These are phyloP conservation scores for Scytalidium lignicola DNA, from an alignment of 2,329 filamentous ascomycete species.

Conservation along the genomic window DNA sequence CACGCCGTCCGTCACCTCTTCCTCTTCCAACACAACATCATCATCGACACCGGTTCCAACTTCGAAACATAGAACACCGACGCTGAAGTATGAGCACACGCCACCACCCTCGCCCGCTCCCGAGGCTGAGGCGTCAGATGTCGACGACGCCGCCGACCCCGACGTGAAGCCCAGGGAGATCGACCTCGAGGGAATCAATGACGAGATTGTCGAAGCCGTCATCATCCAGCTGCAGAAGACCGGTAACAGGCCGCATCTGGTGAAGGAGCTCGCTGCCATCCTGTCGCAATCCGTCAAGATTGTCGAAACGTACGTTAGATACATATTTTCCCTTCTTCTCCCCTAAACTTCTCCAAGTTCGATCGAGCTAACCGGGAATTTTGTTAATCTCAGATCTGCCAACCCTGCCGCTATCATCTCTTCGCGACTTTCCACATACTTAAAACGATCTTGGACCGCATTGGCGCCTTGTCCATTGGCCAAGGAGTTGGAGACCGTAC, in stretches of 20 bases:
- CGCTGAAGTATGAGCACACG: conserved; percentile 61
- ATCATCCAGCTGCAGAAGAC: conserved; percentile 85
- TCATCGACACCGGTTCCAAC: conserved; percentile 35
- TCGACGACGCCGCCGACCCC: conserved; percentile 31
- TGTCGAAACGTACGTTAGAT: conserved; percentile 88
- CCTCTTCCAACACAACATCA: conserved; percentile 16
- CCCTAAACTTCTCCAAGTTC: conserved; percentile 11
- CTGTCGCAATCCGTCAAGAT: conserved; percentile 71
- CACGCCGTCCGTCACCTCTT: conserved; percentile 28
- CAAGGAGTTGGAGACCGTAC: conserved; percentile 87
- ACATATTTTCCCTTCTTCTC: no score
- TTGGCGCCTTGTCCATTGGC: conserved; percentile 79
- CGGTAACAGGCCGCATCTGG: conserved; percentile 85
- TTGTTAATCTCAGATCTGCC: conserved; percentile 66
- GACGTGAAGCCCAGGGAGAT: conserved; percentile 48
- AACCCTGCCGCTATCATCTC: conserved; percentile 95
- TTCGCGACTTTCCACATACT: conserved; percentile 80
- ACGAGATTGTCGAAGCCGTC: conserved; percentile 90
- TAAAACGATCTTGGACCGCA: conserved; percentile 81
- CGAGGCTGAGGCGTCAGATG: conserved; percentile 35
- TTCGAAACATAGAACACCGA: conserved; percentile 31
- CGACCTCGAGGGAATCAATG: conserved; percentile 79
- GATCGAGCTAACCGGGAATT: no score
- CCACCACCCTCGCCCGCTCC: conserved; percentile 77
- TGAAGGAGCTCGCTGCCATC: conserved; percentile 85